phyloP scores from a whole-genome alignment of 202 grass and related monocot genomes.

The Setaria italica region DNA sequence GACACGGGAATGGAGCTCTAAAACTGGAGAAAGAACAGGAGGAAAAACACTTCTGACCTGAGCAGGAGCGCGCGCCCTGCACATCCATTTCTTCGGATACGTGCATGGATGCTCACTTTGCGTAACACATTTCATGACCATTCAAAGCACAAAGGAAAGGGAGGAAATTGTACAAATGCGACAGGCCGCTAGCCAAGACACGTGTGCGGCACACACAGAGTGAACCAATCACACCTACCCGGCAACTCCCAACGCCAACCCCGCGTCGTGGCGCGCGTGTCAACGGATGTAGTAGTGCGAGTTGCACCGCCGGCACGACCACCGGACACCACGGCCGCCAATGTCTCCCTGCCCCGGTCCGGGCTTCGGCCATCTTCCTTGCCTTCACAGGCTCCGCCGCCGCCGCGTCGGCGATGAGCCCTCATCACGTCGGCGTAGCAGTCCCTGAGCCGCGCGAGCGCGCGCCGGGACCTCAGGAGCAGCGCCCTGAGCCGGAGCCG shows the following conservation, averaged over 20 bases:
- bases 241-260: neutral
- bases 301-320: slow-evolving; percentile 38
- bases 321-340: neutral
- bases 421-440: slow-evolving; percentile 28
- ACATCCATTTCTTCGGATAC: neutral
- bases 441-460: slow-evolving; percentile 35
- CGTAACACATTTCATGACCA: neutral
- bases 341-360: neutral
- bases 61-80: neutral
- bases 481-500: slow-evolving; percentile 41
- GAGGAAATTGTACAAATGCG: neutral
- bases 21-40: too few species aligned
- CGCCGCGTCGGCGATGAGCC: slow-evolving; percentile 39
- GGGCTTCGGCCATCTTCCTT: neutral
- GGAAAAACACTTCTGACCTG: too few species aligned
- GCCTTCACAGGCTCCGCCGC: slow-evolving; percentile 7
- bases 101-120: neutral
- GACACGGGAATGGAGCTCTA: too few species aligned
- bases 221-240: neutral
- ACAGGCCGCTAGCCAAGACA: neutral
- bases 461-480: slow-evolving; percentile 40
- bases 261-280: neutral
- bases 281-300: slow-evolving; percentile 37
- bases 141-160: neutral
- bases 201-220: neutral